Evolutionary conservation across 1,284 basidiomycete genomes (phyloP).

Genomic region (Hymenochaete sp.): DNA sequence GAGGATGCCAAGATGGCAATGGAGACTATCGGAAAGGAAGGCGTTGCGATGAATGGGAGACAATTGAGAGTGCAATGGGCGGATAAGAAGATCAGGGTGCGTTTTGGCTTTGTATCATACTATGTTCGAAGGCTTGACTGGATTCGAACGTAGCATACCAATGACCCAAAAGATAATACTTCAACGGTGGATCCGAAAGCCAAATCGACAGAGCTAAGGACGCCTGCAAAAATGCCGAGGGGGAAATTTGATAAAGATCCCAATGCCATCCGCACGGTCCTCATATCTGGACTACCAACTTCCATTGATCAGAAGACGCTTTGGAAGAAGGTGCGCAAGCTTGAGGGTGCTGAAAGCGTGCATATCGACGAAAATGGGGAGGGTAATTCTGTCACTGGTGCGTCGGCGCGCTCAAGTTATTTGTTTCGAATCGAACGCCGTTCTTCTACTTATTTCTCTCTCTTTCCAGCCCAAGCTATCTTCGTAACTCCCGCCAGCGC

Average conservation of each 20-base stretch:
- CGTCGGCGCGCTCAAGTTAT: neutral
- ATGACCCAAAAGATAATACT: conserved; percentile 19
- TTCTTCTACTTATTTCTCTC: neutral
- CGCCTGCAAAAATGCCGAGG: conserved; percentile 25
- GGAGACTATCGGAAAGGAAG: conserved; percentile 48
- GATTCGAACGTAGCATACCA: conserved; percentile 2
- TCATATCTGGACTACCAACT: conserved; percentile 67
- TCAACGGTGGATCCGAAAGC: conserved; percentile 28
- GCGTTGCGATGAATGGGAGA: conserved; percentile 52
- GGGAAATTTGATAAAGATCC: conserved; percentile 52
- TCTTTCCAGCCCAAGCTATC: conserved; percentile 58
- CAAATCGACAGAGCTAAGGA: neutral
- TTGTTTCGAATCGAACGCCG: neutral
- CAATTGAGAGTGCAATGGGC: conserved; percentile 76
- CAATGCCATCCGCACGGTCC: conserved; percentile 71
- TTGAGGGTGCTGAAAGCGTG: conserved; percentile 60
- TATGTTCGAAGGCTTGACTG: neutral
- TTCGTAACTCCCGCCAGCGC: conserved; percentile 71
- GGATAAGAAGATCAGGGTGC: conserved; percentile 54
- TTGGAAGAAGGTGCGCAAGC: conserved; percentile 86
- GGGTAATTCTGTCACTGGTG: conserved; percentile 11
- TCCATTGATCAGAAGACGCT: conserved; percentile 65
- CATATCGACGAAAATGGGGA: conserved; percentile 12
- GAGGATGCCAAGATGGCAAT: conserved; percentile 83
- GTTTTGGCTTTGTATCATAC: neutral